A percentile compares a stretch with the other conserved stretches of the same genome.
Conservation (phyloP, 805 yeast species). For the Metschnikowia aberdeeniae region DNA sequence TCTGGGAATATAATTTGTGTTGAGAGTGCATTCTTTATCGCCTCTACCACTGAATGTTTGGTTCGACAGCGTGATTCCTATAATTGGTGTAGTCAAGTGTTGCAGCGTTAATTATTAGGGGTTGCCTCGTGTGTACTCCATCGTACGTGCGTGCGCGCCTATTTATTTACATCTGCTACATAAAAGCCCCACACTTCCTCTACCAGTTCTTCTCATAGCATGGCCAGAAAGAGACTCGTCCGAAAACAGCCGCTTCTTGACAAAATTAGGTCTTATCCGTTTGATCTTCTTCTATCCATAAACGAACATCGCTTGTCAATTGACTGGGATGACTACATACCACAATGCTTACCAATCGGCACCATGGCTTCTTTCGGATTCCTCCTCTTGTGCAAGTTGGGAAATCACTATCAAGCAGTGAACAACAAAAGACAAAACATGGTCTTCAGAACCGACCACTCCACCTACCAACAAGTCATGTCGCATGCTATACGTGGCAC, state of each 20-base stretch:
- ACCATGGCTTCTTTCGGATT: slow-evolving; percentile 17
- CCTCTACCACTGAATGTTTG: neutral
- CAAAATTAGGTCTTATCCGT: slow-evolving; percentile 32
- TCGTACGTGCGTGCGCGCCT: neutral
- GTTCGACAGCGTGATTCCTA: neutral
- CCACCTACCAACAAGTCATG: slow-evolving; percentile 30
- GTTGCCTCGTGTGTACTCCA: too few relatives aligned
- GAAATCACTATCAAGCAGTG: slow-evolving; percentile 24
- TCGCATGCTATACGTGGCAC: slow-evolving; percentile 14
- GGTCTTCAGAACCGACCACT: slow-evolving; percentile 33
- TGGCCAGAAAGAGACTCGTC: slow-evolving; percentile 17
- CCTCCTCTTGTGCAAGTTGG: slow-evolving; percentile 20
- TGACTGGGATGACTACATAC: slow-evolving; percentile 39
- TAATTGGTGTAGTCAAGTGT: too few relatives aligned
- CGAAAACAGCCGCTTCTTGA: slow-evolving; percentile 29
- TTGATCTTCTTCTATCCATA: slow-evolving; percentile 32
- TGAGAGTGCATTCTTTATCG: neutral
- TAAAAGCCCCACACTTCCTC: slow-evolving; percentile 4
- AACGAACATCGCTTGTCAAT: slow-evolving; percentile 36
- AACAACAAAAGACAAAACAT: slow-evolving; percentile 27
- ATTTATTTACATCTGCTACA: slow-evolving; percentile 1
- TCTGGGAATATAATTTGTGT: neutral
- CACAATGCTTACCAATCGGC: slow-evolving; percentile 32
- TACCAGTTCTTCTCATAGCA: slow-evolving; percentile 7
- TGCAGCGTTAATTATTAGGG: neutral